phyloP scores from a whole-genome alignment of 371 early-diverging fungal genomes.

The Apophysomyces elegans region DNA sequence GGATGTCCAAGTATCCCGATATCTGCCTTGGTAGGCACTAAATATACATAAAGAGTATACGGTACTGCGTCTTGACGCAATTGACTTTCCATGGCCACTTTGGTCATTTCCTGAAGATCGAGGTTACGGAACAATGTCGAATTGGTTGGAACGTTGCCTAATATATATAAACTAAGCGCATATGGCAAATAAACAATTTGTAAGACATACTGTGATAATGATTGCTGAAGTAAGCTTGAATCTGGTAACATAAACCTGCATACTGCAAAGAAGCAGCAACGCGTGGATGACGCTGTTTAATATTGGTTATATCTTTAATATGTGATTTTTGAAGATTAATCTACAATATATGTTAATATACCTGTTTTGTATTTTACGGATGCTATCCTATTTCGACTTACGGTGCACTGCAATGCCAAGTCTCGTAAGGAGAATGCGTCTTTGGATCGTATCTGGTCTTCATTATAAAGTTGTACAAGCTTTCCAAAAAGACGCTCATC shows the following conservation, averaged over 20 bases:
- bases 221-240: conserved; percentile 55
- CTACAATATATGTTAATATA: conserved; percentile 16
- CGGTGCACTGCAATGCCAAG: conserved; percentile 73
- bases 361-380: neutral
- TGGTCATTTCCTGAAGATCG: conserved; percentile 67
- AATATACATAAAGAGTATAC: conserved; percentile 75
- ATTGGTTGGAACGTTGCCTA: conserved; percentile 54
- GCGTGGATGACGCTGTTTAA: conserved; percentile 77
- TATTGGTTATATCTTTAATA: conserved; percentile 69
- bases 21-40: conserved; percentile 67
- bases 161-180: no score
- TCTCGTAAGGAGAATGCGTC: conserved; percentile 82
- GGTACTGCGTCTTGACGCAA: conserved; percentile 72
- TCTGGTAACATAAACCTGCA: conserved; percentile 58
- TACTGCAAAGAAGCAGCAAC: conserved; percentile 69
- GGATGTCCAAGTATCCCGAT: conserved; percentile 57
- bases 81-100: conserved; percentile 75
- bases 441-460: conserved; percentile 71
- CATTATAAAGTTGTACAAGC: conserved; percentile 73
- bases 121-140: conserved; percentile 60
- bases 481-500: conserved; percentile 76
- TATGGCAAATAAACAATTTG: neutral
- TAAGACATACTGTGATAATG: conserved; percentile 54
- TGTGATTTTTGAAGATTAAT: conserved; percentile 67
- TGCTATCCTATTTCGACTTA: conserved; percentile 19